phyloP scores from a whole-genome alignment of 2,329 filamentous ascomycete genomes.

The Neocatenulostroma microsporum region DNA sequence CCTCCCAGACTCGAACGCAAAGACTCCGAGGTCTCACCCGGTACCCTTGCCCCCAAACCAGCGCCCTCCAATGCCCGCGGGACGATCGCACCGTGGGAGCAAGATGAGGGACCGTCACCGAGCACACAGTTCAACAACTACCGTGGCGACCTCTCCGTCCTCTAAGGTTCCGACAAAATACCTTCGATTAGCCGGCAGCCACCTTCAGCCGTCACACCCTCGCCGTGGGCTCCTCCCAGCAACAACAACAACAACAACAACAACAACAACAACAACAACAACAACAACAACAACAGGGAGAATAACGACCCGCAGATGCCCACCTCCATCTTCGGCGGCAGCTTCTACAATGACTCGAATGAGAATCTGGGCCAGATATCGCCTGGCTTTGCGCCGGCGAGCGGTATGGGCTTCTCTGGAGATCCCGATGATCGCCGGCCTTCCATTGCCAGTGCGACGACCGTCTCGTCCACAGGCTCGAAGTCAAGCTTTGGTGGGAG shows the following conservation, averaged over 20 bases:
- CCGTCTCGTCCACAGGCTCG: conserved; percentile 77
- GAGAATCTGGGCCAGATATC: conserved; percentile 64
- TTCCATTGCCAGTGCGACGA: conserved; percentile 80
- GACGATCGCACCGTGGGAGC: conserved; percentile 44
- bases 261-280: too few species aligned
- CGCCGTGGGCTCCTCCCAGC: conserved; percentile 44
- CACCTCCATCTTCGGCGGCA: conserved; percentile 42
- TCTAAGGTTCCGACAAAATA: conserved; percentile 50
- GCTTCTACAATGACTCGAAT: conserved; percentile 67
- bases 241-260: too few species aligned
- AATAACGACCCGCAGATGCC: conserved; percentile 36
- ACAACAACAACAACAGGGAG: conserved; percentile 28
- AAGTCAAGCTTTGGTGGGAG: conserved; percentile 63
- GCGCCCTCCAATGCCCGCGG: conserved; percentile 40
- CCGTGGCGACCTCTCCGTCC: conserved; percentile 25
- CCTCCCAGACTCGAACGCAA: conserved; percentile 34
- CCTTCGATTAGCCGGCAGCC: conserved; percentile 33
- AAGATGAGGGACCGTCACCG: conserved; percentile 29
- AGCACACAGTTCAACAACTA: conserved; percentile 14
- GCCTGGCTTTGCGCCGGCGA: conserved; percentile 56
- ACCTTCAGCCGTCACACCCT: conserved; percentile 47
- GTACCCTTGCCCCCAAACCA: conserved; percentile 27
- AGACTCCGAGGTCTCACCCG: conserved; percentile 38
- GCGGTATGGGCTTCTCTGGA: conserved; percentile 40
- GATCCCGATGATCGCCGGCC: conserved; percentile 73